Evolutionary conservation across 75 land plant genomes (phyloP).

Genomic region (Cupressus sempervirens): DNA sequence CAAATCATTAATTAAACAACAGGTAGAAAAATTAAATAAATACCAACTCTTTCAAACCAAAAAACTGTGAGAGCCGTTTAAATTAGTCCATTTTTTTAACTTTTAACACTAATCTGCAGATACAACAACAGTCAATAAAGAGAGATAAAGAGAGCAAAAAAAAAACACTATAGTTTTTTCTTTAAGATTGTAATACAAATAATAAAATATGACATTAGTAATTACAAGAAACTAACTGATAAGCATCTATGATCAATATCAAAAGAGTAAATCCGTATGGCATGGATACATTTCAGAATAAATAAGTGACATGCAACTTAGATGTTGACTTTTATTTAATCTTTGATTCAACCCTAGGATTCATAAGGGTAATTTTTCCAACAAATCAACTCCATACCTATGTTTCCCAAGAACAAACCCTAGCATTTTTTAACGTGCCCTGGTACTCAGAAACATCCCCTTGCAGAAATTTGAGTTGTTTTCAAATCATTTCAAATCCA

Average conservation of each 20-base stretch:
- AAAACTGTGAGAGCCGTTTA: background rate
- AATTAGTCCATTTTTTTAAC: background rate
- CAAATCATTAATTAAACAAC: background rate
- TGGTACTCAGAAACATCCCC: too few relatives aligned
- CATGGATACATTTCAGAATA: background rate
- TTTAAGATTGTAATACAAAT: background rate
- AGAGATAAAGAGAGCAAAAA: background rate
- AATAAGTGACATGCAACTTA: background rate
- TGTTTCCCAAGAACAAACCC: too few relatives aligned
- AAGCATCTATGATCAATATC: background rate
- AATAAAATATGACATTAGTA: background rate
- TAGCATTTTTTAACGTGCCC: too few relatives aligned
- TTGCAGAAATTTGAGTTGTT: too few relatives aligned
- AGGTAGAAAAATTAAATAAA: background rate
- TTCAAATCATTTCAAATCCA: too few relatives aligned
- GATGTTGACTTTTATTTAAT: background rate
- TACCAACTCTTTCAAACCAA: background rate
- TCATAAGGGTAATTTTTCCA: background rate
- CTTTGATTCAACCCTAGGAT: background rate
- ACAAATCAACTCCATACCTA: background rate
- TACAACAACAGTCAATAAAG: background rate
- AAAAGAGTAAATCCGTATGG: background rate
- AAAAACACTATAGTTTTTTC: background rate
- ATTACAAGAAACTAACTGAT: background rate
- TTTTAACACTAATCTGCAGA: background rate